Base-by-base conservation (phyloP, 2,329 filamentous ascomycete species). In the Monilinia fructigena region DNA sequence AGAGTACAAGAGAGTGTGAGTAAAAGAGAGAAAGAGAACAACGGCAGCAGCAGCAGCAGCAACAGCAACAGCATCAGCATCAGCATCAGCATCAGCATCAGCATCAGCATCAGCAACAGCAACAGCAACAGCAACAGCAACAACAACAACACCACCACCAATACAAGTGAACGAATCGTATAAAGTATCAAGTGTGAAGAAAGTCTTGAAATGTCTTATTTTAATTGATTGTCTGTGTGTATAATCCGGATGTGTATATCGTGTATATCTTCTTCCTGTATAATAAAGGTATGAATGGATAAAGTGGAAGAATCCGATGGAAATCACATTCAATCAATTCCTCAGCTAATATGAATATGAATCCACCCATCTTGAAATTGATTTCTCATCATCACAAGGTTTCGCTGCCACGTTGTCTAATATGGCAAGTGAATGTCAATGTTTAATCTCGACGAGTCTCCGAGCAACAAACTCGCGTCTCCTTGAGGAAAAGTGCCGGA, bases 381-480 rank as follows among this genome's bases (percentile, higher is more conserved):
- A 54, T 55, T 35, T 35, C 53, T 38, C 53, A 35, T 55, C 16
- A 20, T 38, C 53, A 55, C 38, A 55, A 55, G 53, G 31, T 55
- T 40, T 20, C 11, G 1, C 18, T 45, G 55, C 55, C 55, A 59
- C 40, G 56, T 42, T 60, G 56, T 60, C 56, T 60, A 42, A 42
- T 56, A 38, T 56, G 55, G 35, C 1, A 42, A 42, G 16, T 28
- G 35, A 45, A 11, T 53, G 18, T 20, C 45, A 45, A 42, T 23
- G 18, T 55, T 45, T 63, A 63, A 63, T 56, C 28, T 63, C 61
- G 50, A 35, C 7, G 31, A 8, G 5, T 63, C 26, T 63, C 61
- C 38, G 50, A 18, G 8, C 50, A 45, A 55, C 23, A 35, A 20
- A 16, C 42, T 4, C 52, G 47, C 47, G 10, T 31, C 55, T 26